Evolutionary conservation across 2,329 filamentous ascomycete genomes (phyloP), one percentile per base, ranked within the genome.

Genomic region (Alternaria arbusti): DNA sequence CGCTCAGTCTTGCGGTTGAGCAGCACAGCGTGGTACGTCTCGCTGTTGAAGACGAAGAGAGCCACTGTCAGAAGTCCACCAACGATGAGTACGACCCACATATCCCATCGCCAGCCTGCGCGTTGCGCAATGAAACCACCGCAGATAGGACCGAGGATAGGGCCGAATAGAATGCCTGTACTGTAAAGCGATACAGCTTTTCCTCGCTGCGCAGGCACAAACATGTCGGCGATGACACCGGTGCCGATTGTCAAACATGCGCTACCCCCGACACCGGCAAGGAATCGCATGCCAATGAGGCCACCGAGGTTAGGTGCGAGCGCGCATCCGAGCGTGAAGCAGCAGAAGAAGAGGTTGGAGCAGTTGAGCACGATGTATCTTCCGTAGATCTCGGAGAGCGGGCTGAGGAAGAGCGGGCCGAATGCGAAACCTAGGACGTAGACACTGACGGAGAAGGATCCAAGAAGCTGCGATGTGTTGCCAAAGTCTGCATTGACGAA

Each of bases 1-100:
- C 84, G 84, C 0, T 85, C 87, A 0, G 91, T 81, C 90, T 80
- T 80, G 72, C 91, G 91, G 36, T 82, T 75, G 9, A 87, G 73
- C 2, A 88, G 72, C 5, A 82, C 71, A 0, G 81, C 78, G 4
- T 80, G 81, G 69, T 86, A 86, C 0, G 84, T 85, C 66, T 87
- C 85, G 12, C 74, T 70, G 68, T 82, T 74, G 63, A 82, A 74
- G 44, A 83, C 57, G 54, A 84, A 66, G 5, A 80, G 71, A 7
- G 74, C 70, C 17, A 30, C 32, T 2, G 74, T 75, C 12, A 79
- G 36, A 9, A 75, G 28, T 5, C 67, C 66, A 3, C 54, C 71
- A 2, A 67, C 70, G 6, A 79, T 78, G 52, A 79, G 67, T 0
- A 75, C 67, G 9, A 79, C 72, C 73, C 77, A 79, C 69, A 79